Base-by-base conservation (phyloP, 2,329 filamentous ascomycete species). In the Epichloe sibirici region DNA sequence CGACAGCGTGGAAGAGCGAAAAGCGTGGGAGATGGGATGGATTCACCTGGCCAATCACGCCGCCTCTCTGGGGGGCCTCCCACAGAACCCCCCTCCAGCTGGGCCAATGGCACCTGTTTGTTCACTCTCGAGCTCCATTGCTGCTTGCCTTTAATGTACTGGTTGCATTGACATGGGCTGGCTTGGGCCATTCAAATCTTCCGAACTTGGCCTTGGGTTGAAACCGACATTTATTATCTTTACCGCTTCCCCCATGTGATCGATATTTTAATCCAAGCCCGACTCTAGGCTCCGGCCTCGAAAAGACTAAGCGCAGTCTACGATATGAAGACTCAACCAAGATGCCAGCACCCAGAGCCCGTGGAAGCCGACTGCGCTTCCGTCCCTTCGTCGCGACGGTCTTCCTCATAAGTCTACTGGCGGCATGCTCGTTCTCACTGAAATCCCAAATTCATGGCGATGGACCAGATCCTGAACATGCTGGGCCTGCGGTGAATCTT, bases 381-480 rank as follows among this genome's bases (percentile, higher is more conserved):
- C 71, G 76, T 53, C 77, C 76, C 6, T 76, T 79, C 53, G 74
- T 74, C 57, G 63, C 69, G 5, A 74, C 74, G 11, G 61, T 75
- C 35, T 61, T 75, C 37, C 59, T 79, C 53, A 59, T 81, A 48
- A 69, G 69, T 35, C 50, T 77, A 6, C 63, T 79, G 49, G 68
- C 72, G 15, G 66, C 70, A 35, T 74, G 71, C 56, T 71, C 74
- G 5, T 66, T 75, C 53, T 60, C 77, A 48, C 53, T 59, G 45
- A 46, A 52, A 12, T 46, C 28, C 17, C 53, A 55, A 13, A 49
- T 44, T 40, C 38, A 55, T 40, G 51, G 45, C 43, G 31, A 54
- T 38, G 51, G 45, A 52, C 48, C 34, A 11, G 12, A 39, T n/a
- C 21, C 15, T 5, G 42, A 28, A 38, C 5, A 39, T 15, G 34